Base-by-base conservation (phyloP, 352 stramenopile genomes). In the Pythium sp. region DNA sequence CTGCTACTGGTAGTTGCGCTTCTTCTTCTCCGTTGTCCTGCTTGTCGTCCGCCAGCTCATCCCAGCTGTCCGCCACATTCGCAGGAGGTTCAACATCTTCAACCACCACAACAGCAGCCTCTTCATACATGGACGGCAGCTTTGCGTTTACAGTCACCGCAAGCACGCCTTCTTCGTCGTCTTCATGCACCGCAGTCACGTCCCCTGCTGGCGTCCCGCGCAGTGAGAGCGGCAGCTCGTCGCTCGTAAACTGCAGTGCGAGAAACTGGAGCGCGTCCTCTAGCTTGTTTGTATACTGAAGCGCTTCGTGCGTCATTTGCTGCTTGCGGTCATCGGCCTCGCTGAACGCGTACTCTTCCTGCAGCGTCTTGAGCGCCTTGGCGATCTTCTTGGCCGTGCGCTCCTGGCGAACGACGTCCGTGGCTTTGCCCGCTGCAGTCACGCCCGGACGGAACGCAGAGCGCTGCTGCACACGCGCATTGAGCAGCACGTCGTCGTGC, bases 221-320 rank as follows among this genome's bases (percentile, higher is more conserved):
- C 20, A 93, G 57, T 22, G 72, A 68, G 0, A 34, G 20, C 1
- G 86, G 86, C 4, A 93, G 75, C 64, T 81, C 79, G 11, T 88
- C 78, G 49, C 86, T 91, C 24, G 79, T 28, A 36, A 76, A 62
- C 62, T 92, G 83, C 58, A 92, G 69, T 58, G 79, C 70, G 47
- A 93, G 58, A 60, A 91, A 93, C 64, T 60, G 67, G 57, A 93
- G 73, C 36, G 86, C 83, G 64, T 93, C 83, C 66, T 92, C 86
- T 34, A 88, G 73, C 3, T 77, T 75, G 68, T 93, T 93, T 4
- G 76, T 74, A 65, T 90, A 89, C 43, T 56, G 64, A 24, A 92
- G 71, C 22, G 83, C 83, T 32, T 90, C 78, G 28, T 58, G 64
- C 7, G 64, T 65, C 38, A 80, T 71, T 14, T 51, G 49, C 14